Conservation (phyloP, 345 rosid species). For the Jatropha curcas region DNA sequence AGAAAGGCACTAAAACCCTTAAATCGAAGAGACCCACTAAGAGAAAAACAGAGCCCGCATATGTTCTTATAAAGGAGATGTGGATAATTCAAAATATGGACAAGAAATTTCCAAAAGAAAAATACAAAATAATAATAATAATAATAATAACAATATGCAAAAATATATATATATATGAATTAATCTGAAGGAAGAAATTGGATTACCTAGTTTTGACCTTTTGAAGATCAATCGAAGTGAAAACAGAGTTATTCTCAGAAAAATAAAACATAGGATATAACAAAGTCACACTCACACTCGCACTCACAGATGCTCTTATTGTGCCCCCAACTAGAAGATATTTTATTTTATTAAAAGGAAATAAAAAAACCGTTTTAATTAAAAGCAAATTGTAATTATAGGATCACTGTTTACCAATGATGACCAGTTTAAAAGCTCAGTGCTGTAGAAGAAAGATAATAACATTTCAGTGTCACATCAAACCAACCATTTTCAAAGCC, state of each 20-base stretch:
- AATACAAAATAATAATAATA: constrained; percentile 1
- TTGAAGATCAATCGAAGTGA: constrained; percentile 30
- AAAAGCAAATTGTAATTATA: background rate
- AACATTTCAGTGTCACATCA: background rate
- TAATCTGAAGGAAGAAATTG: background rate
- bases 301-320: too few species aligned
- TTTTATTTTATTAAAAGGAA: too few species aligned
- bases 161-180: background rate
- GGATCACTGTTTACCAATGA: background rate
- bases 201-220: constrained; percentile 32
- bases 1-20: constrained; percentile 11
- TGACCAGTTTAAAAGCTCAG: background rate
- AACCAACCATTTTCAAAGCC: background rate
- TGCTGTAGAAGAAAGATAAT: too few species aligned
- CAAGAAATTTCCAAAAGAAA: constrained; percentile 31
- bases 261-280: background rate
- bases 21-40: background rate
- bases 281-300: too few species aligned
- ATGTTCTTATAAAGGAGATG: constrained; percentile 26
- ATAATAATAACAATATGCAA: constrained; percentile 1
- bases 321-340: background rate
- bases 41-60: constrained; percentile 3
- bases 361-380: background rate
- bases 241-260: constrained; percentile 19
- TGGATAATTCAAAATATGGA: constrained; percentile 50